phyloP scores from a whole-genome alignment of 1,284 basidiomycete species.

The Flammula alnicola region DNA sequence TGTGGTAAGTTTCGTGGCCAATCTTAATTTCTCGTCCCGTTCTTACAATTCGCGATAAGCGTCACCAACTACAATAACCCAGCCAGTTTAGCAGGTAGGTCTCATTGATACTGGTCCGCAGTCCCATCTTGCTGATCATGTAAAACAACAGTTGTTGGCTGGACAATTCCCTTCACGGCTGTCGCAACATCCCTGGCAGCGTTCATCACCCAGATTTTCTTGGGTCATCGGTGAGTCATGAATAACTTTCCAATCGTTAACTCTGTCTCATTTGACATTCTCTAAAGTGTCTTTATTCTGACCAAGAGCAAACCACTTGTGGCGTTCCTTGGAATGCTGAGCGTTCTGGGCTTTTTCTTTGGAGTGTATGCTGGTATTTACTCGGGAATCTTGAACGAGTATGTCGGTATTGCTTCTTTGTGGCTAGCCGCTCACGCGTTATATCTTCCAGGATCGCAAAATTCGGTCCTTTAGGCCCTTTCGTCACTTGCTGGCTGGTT shows the following conservation, averaged over 20 bases:
- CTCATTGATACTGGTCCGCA: neutral
- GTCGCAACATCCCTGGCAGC: constrained; percentile 47
- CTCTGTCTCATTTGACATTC: neutral
- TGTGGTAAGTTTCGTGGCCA: constrained; percentile 34
- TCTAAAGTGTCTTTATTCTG: constrained; percentile 36
- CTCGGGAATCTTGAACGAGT: constrained; percentile 43
- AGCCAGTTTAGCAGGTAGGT: constrained; percentile 37
- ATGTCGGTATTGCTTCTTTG: constrained; percentile 20
- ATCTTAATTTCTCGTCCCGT: neutral
- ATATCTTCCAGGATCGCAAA: constrained; percentile 29
- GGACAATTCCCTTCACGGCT: constrained; percentile 51
- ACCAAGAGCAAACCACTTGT: constrained; percentile 40
- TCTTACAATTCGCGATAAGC: constrained; percentile 26
- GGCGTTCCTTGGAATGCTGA: constrained; percentile 36
- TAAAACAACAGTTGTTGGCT: constrained; percentile 36
- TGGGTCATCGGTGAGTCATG: constrained; percentile 43
- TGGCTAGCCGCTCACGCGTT: neutral
- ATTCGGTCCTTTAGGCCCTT: constrained; percentile 26
- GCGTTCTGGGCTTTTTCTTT: constrained; percentile 40
- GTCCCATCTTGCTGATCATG: neutral
- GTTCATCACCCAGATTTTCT: constrained; percentile 47
- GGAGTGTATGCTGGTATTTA: constrained; percentile 42
- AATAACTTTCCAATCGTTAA: neutral
- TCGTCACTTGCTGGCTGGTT: constrained; percentile 44
- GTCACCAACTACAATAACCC: constrained; percentile 48